Conservation (phyloP, 2,329 filamentous ascomycete species). For the Fusarium sp. region DNA sequence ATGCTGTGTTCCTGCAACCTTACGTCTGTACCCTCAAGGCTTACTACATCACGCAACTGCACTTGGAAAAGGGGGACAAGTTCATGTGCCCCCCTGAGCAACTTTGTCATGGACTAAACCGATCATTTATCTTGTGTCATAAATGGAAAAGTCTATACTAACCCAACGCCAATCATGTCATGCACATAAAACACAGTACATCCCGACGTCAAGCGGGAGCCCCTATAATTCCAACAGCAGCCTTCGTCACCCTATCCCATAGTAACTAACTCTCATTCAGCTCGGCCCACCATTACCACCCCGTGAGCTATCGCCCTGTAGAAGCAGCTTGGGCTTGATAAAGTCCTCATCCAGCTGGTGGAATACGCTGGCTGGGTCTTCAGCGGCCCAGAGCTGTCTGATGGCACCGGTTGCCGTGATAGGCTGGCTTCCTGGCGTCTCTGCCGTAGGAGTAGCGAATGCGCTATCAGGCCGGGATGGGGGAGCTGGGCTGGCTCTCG, state of each 20-base stretch:
- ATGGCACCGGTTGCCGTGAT: constrained; percentile 82
- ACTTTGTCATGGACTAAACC: neutral
- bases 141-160: constrained; percentile 32
- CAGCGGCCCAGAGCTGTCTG: constrained; percentile 81
- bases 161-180: constrained; percentile 44
- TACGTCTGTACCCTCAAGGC: neutral
- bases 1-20: neutral
- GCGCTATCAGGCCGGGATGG: constrained; percentile 43
- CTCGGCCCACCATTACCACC: constrained; percentile 41
- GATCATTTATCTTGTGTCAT: constrained; percentile 26
- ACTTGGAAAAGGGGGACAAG: neutral
- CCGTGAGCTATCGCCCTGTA: constrained; percentile 71
- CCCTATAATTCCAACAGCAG: constrained; percentile 9
- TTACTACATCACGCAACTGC: neutral
- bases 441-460: constrained; percentile 44
- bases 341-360: constrained; percentile 94
- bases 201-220: constrained; percentile 3
- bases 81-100: neutral
- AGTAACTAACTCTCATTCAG: constrained; percentile 9
- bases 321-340: constrained; percentile 89
- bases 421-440: constrained; percentile 48
- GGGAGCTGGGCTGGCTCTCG: constrained; percentile 41
- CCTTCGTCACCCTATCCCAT: neutral
- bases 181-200: constrained; percentile 37
- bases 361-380: constrained; percentile 91